Conservation (phyloP, 176 grass and related monocot species). For the Eleusine indica region DNA sequence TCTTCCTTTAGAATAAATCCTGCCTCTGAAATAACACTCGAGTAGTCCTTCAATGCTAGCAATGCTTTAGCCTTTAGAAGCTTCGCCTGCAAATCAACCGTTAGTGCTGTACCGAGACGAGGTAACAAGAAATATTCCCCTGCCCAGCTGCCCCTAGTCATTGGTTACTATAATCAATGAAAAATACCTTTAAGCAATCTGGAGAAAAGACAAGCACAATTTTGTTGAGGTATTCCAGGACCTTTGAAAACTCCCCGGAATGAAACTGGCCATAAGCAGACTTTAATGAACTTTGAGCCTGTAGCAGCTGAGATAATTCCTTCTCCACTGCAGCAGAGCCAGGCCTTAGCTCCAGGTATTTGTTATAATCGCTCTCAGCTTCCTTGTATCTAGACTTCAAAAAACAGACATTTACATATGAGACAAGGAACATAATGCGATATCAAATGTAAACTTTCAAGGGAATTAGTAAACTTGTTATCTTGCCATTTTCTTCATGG, state of each 20-base stretch:
- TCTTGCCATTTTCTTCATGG: neutral
- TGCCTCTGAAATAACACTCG: conserved; percentile 81
- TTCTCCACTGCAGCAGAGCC: conserved; percentile 66
- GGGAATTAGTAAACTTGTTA: neutral
- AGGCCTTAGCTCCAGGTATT: conserved; percentile 70
- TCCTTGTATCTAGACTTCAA: conserved; percentile 63
- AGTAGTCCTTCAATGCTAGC: conserved; percentile 83
- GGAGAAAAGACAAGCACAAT: conserved; percentile 94
- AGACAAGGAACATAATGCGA: conserved; percentile 19
- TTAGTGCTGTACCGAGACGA: conserved; percentile 3
- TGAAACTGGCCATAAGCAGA: conserved; percentile 79
- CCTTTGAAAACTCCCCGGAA: conserved; percentile 76
- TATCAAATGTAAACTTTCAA: neutral
- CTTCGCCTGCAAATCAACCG: conserved; percentile 71
- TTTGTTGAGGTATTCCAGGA: conserved; percentile 89
- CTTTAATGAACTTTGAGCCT: conserved; percentile 72
- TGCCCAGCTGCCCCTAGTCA: neutral
- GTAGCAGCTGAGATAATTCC: conserved; percentile 83
- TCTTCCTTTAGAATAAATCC: conserved; percentile 98
- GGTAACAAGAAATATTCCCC: neutral
- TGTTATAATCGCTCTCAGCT: conserved; percentile 73
- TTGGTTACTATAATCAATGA: neutral
- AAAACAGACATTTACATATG: conserved; percentile 18
- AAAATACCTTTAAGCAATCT: conserved; percentile 76
- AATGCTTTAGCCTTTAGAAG: conserved; percentile 87